Base-by-base conservation (phyloP, 345 rosid genomes). In the Pugionium cornutum region DNA sequence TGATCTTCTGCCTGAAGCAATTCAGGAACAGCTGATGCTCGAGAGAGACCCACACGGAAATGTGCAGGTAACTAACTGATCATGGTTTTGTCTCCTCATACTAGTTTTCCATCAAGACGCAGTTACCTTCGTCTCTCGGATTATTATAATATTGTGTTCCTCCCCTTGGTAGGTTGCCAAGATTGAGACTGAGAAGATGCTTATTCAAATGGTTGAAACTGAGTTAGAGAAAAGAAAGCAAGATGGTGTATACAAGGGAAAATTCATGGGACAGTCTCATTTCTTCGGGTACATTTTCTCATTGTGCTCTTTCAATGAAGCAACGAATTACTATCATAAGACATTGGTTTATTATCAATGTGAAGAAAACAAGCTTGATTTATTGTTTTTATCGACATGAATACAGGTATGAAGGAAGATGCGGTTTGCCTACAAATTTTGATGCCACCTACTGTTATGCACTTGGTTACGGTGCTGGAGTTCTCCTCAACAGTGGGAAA, bases 11-110 rank as follows among this genome's bases (percentile, higher is more conserved):
- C 99, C 99, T 18, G 82, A 69, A 66, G 87, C 89, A 33, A 95
- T 95, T 79, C 96, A 84, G 74, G 95, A 95, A 78, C 99, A 95
- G 65, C 68, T 95, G 85, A 79, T 95, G 91, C 95, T 95, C 43
- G 99, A 95, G 82, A 86, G 99, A 80, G 99, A 95, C 75, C 99
- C 99, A 11, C 99, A 95, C 69, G 99, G 99, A 80, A 95, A 95
- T 76, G 99, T 95, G 70, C 99, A 95, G 96, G 99, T 86, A 69
- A 18, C 18, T 18, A 18, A 43, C 25, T 80, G 41, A 48, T 50
- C 46, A 6, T 6, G 9, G 45, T 34, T 8, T 33, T 39, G 52
- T 46, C 9, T 3, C 25, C 43, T 37, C 53, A 0, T 51, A 57
- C 9, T 36, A 31, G 5, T 1, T 46, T 49, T 34, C 6, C 43